A percentile compares a stretch with the other conserved stretches of the same genome.
Conservation (phyloP, 495 filamentous ascomycete species). For the Thermothielavioides terrestris region DNA sequence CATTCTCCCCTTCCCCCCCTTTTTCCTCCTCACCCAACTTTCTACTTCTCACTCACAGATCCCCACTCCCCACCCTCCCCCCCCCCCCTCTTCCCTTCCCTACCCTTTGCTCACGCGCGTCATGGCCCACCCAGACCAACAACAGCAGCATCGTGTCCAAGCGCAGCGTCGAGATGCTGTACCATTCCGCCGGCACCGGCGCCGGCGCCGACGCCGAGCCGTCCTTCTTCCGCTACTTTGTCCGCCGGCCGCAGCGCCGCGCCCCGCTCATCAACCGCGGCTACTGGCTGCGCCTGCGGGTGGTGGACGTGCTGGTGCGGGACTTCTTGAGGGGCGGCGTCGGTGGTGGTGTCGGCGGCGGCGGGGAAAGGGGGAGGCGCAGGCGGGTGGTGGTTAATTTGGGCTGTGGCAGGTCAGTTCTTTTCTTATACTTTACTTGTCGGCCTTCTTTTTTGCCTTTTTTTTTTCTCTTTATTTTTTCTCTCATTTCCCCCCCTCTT, state of each 20-base stretch:
- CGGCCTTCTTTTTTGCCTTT: no score
- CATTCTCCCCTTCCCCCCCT: background rate
- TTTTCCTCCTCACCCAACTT: background rate
- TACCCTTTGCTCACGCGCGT: no score
- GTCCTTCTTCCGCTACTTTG: constrained; percentile 80
- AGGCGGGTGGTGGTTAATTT: constrained; percentile 62
- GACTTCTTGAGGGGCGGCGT: constrained; percentile 53
- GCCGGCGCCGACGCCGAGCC: no score
- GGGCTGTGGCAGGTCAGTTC: constrained; percentile 79
- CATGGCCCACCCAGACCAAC: constrained; percentile 66
- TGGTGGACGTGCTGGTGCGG: constrained; percentile 62
- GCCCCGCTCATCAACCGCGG: constrained; percentile 81
- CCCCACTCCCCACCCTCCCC: background rate
- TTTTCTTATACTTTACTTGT: background rate
- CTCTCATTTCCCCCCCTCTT: no score
- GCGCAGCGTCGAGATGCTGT: constrained; percentile 76
- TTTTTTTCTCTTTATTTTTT: background rate
- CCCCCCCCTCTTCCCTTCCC: no score
- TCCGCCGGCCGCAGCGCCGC: constrained; percentile 69
- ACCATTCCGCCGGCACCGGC: constrained; percentile 60
- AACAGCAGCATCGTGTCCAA: constrained; percentile 86
- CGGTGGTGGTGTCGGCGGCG: no score
- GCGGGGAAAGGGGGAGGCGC: constrained; percentile 17
- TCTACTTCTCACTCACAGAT: background rate
- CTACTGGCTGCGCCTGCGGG: constrained; percentile 79